phyloP scores from a whole-genome alignment of 2,329 filamentous ascomycete species.

The Nothomitra cinnamomea region DNA sequence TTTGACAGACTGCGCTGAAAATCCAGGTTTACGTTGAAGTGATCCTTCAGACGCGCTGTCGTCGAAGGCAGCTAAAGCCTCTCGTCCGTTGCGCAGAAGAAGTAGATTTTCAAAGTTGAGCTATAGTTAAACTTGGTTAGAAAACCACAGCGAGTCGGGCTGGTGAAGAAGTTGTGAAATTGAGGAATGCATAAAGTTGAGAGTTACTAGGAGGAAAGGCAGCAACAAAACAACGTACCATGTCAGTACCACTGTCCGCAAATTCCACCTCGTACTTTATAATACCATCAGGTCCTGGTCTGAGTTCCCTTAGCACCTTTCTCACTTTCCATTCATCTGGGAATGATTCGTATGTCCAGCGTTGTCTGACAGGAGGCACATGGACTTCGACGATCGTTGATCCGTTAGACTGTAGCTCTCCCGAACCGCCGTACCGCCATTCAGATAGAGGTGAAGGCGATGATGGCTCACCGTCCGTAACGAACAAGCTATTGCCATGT shows the following conservation, averaged over 20 bases:
- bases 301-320: neutral
- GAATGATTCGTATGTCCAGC: neutral
- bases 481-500: neutral
- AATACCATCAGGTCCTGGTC: neutral
- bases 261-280: neutral
- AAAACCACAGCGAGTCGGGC: neutral
- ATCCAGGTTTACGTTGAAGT: too few relatives aligned
- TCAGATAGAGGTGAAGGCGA: neutral
- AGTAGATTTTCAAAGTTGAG: neutral
- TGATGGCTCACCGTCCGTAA: neutral
- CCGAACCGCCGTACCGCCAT: too few relatives aligned
- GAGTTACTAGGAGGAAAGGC: neutral
- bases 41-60: neutral
- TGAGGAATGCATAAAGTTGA: neutral
- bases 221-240: neutral
- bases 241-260: neutral
- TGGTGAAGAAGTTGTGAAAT: neutral
- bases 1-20: too few relatives aligned
- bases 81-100: neutral
- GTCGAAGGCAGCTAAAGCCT: neutral
- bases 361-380: neutral
- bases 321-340: slow-evolving; percentile 2
- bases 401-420: neutral
- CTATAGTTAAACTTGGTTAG: neutral
- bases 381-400: neutral